phyloP scores from a whole-genome alignment of 1,284 basidiomycete genomes.

The Abortiporus biennis region DNA sequence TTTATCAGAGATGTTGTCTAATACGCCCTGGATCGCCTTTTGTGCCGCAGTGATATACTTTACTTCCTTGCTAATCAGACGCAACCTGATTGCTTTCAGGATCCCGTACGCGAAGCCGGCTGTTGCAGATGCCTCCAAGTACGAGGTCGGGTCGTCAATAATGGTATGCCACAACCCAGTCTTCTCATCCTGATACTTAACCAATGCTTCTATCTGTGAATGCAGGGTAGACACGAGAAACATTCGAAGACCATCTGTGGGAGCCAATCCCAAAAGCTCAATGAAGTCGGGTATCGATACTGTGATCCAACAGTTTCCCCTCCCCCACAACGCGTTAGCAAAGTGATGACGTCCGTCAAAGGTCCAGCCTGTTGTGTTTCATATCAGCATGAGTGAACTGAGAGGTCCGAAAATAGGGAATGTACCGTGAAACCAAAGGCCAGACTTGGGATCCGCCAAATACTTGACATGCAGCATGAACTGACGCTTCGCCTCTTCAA shows the following conservation, averaged over 20 bases:
- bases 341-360: constrained; percentile 49
- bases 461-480: constrained; percentile 52
- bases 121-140: constrained; percentile 54
- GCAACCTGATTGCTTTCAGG: constrained; percentile 44
- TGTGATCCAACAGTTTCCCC: constrained; percentile 65
- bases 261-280: constrained; percentile 38
- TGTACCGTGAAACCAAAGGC: constrained; percentile 52
- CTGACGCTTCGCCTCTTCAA: constrained; percentile 58
- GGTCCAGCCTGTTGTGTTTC: constrained; percentile 34
- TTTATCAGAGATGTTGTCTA: constrained; percentile 43
- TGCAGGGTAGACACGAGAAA: constrained; percentile 42
- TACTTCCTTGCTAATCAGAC: constrained; percentile 38
- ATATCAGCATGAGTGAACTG: neutral
- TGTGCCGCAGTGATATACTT: constrained; percentile 39
- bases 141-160: constrained; percentile 48
- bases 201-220: constrained; percentile 50
- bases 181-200: constrained; percentile 40
- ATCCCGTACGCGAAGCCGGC: constrained; percentile 63
- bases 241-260: constrained; percentile 37
- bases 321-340: constrained; percentile 51
- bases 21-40: constrained; percentile 45
- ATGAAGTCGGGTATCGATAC: constrained; percentile 60
- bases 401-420: constrained; percentile 8
- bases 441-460: constrained; percentile 41
- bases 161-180: constrained; percentile 62